phyloP scores from a whole-genome alignment of 352 stramenopile genomes.

The Pythium myriotylum region DNA sequence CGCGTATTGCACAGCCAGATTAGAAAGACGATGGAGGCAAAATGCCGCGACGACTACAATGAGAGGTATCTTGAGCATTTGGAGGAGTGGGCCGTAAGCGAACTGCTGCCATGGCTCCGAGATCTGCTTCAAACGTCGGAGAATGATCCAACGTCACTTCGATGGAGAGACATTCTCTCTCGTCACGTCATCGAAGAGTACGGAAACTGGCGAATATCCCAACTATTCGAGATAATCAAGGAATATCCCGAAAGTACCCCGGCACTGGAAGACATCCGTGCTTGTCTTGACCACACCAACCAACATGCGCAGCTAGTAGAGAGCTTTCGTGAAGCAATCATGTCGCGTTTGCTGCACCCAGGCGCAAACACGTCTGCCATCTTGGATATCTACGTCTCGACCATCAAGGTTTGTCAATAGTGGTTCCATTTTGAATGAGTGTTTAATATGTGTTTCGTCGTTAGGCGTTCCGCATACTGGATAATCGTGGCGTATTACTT shows the following conservation, averaged over 20 bases:
- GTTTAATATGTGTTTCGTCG: too few species aligned
- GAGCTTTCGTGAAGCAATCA: conserved; percentile 77
- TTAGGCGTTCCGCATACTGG: conserved; percentile 91
- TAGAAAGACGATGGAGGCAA: conserved; percentile 47
- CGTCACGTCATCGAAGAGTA: conserved; percentile 63
- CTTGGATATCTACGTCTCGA: conserved; percentile 97
- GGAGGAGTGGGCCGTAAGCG: conserved; percentile 52
- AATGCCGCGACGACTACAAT: conserved; percentile 52
- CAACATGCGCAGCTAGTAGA: conserved; percentile 82
- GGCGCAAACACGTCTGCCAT: conserved; percentile 96
- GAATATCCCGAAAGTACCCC: conserved; percentile 94
- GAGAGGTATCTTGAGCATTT: conserved; percentile 48
- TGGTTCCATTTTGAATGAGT: not conserved
- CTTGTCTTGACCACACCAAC: conserved; percentile 83
- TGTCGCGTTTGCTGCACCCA: conserved; percentile 92
- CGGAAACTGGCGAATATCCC: conserved; percentile 77
- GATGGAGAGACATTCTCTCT: conserved; percentile 55
- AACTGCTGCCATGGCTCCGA: conserved; percentile 65
- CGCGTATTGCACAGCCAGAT: conserved; percentile 61
- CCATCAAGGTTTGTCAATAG: conserved; percentile 86
- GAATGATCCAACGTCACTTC: conserved; percentile 11
- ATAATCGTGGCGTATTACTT: conserved; percentile 92
- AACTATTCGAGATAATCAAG: conserved; percentile 97
- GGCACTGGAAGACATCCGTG: conserved; percentile 66
- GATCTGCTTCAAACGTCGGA: conserved; percentile 38